Conservation (phyloP, 805 yeast genomes). For the Candida peoriensis region DNA sequence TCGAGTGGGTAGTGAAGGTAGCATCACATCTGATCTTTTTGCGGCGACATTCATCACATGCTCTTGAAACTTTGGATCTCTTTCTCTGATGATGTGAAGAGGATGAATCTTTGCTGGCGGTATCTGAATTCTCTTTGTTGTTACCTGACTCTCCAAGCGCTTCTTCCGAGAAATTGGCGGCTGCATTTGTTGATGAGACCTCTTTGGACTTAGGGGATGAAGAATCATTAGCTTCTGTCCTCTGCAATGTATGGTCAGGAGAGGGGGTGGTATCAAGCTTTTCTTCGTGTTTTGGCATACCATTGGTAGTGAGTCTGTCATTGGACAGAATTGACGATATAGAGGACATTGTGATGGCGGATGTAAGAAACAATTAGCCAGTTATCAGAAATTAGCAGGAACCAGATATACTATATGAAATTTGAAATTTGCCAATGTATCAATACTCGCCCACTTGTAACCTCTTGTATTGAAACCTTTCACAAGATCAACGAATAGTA, state of each 20-base stretch:
- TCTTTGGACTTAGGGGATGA: too few species aligned
- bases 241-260: too few species aligned
- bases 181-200: conserved; percentile 1
- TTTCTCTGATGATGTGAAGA: conserved; percentile 35
- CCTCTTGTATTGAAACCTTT: too few species aligned
- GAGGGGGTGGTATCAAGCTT: neutral
- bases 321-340: conserved; percentile 6
- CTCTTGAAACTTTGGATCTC: conserved; percentile 70
- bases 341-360: conserved; percentile 5
- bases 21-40: conserved; percentile 73
- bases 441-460: too few species aligned
- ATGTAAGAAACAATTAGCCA: too few species aligned
- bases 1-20: conserved; percentile 38
- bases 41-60: conserved; percentile 76
- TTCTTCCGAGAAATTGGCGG: neutral
- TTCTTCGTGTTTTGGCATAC: neutral
- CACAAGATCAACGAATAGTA: too few species aligned
- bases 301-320: too few species aligned
- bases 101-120: too few species aligned
- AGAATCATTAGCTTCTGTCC: too few species aligned
- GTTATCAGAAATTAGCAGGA: too few species aligned
- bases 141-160: neutral
- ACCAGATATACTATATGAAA: too few species aligned
- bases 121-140: neutral
- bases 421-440: too few species aligned